Conservation (phyloP, 2,329 filamentous ascomycete genomes). For the Colletotrichum echinochloae region DNA sequence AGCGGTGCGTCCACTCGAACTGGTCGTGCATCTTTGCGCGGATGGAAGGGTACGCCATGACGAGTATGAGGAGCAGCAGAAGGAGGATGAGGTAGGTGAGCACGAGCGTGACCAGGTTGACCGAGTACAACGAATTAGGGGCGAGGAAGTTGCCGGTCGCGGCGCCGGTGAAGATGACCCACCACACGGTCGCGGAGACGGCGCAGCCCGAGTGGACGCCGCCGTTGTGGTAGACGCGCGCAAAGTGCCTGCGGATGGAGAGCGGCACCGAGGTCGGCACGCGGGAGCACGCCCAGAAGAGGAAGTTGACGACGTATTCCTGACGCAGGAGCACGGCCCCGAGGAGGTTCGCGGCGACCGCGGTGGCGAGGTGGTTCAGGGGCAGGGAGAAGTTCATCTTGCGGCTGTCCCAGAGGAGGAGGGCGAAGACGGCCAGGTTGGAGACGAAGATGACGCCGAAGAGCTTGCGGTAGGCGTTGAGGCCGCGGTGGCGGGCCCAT, state of each 20-base stretch:
- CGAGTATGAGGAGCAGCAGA: constrained; percentile 70
- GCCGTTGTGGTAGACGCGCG: constrained; percentile 65
- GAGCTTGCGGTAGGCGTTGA: constrained; percentile 67
- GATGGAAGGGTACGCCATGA: constrained; percentile 72
- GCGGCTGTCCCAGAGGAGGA: constrained; percentile 50
- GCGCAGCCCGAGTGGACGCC: constrained; percentile 64
- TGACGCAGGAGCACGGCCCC: constrained; percentile 64
- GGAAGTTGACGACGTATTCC: constrained; percentile 63
- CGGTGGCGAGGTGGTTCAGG: constrained; percentile 54
- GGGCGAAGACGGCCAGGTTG: constrained; percentile 62
- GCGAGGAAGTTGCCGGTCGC: constrained; percentile 52
- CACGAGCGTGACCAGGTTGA: constrained; percentile 53
- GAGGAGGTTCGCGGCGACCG: constrained; percentile 62
- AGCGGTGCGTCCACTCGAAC: constrained; percentile 79
- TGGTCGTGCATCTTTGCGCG: constrained; percentile 73
- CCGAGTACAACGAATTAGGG: constrained; percentile 11
- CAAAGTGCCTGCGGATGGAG: constrained; percentile 58
- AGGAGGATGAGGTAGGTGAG: constrained; percentile 69
- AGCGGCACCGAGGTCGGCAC: constrained; percentile 61
- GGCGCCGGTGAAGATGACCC: constrained; percentile 55
- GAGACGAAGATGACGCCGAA: constrained; percentile 64
- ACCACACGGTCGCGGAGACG: constrained; percentile 62
- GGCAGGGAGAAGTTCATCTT: constrained; percentile 45
- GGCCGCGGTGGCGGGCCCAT: constrained; percentile 57
- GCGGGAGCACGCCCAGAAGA: constrained; percentile 61